Evolutionary conservation across 495 filamentous ascomycete genomes (phyloP).

Genomic region (Apodospora peruviana): DNA sequence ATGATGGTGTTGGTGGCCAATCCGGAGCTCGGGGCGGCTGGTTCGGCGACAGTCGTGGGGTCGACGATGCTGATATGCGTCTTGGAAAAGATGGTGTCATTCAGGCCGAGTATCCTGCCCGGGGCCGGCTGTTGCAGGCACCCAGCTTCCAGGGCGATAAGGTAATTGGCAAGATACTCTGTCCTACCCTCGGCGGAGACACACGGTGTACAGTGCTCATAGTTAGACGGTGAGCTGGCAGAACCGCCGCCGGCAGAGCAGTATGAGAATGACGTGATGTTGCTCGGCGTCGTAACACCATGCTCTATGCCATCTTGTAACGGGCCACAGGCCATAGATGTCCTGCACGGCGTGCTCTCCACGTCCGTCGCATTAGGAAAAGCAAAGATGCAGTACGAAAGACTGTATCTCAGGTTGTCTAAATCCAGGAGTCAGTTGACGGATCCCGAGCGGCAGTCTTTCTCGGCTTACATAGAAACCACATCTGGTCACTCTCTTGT

Average conservation of each 20-base stretch:
- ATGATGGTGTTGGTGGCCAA: slow-evolving; percentile 29
- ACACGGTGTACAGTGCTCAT: slow-evolving; percentile 32
- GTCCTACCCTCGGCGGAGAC: slow-evolving; percentile 30
- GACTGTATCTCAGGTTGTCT: slow-evolving; percentile 44
- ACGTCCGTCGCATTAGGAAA: slow-evolving; percentile 38
- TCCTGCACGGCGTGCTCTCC: slow-evolving; percentile 35
- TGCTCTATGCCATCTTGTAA: slow-evolving; percentile 25
- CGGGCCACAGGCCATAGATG: slow-evolving; percentile 33
- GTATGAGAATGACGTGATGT: slow-evolving; percentile 31
- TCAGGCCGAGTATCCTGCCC: slow-evolving; percentile 36
- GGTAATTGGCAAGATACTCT: slow-evolving; percentile 36
- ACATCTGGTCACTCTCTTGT: slow-evolving; percentile 42
- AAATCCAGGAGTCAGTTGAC: slow-evolving; percentile 11
- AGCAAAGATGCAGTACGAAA: slow-evolving; percentile 40
- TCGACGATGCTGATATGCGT: slow-evolving; percentile 37
- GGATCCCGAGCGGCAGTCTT: not conserved
- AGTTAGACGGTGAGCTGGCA: slow-evolving; percentile 17
- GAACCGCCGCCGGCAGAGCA: slow-evolving; percentile 27
- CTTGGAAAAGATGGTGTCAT: slow-evolving; percentile 42
- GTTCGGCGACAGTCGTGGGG: slow-evolving; percentile 11
- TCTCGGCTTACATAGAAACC: slow-evolving; percentile 45
- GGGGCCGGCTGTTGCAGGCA: slow-evolving; percentile 41
- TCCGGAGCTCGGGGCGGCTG: not conserved
- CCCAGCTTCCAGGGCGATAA: slow-evolving; percentile 42
- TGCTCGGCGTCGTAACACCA: slow-evolving; percentile 24